Conservation (phyloP, 2,329 filamentous ascomycete genomes). For the Hypoxylon sp. region DNA sequence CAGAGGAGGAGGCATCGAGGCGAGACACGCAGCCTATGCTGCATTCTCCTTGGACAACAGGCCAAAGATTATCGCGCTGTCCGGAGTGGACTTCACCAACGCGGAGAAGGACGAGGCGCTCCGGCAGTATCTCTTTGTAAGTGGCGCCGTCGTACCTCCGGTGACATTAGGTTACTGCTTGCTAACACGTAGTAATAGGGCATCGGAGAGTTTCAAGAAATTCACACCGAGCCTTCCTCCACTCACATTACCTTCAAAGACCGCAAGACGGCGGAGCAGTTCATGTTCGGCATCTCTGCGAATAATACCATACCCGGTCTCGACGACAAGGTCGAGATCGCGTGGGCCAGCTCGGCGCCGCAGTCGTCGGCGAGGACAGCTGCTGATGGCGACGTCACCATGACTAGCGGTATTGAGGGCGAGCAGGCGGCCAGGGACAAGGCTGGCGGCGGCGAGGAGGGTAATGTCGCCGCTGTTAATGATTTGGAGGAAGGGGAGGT, state of each 20-base stretch:
- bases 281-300: constrained; percentile 65
- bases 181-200: constrained; percentile 59
- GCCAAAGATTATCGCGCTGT: constrained; percentile 74
- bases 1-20: constrained; percentile 53
- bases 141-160: constrained; percentile 46
- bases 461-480: constrained; percentile 22
- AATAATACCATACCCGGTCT: constrained; percentile 71
- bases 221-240: constrained; percentile 60
- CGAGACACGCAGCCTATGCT: constrained; percentile 63
- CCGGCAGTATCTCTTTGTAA: constrained; percentile 76
- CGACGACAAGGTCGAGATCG: constrained; percentile 70
- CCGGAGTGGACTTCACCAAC: constrained; percentile 72
- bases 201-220: constrained; percentile 71
- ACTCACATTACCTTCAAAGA: constrained; percentile 74
- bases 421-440: constrained; percentile 43
- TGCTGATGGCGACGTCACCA: constrained; percentile 39
- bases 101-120: constrained; percentile 75
- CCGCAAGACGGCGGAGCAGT: constrained; percentile 77
- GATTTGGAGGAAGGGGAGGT: constrained; percentile 48
- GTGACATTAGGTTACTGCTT: background rate
- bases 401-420: constrained; percentile 41
- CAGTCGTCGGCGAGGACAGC: constrained; percentile 34
- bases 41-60: constrained; percentile 81
- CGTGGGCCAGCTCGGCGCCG: constrained; percentile 65
- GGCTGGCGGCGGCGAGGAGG: constrained; percentile 34